Conservation (phyloP, 805 yeast species). For the Yarrowia porcina region DNA sequence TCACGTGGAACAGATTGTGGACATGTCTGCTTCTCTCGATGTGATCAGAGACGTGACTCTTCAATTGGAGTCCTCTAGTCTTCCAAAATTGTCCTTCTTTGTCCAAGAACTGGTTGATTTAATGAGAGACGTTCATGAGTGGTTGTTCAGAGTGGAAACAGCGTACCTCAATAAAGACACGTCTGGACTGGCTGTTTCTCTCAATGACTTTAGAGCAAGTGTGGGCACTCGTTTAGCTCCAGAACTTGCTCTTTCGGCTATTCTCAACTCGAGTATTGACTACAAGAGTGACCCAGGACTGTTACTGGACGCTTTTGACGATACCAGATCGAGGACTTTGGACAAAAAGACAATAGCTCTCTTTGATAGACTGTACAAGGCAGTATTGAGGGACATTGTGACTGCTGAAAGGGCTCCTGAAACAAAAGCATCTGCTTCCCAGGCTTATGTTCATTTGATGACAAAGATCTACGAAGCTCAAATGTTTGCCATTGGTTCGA, state of each 20-base stretch:
- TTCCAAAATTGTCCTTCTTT: not conserved
- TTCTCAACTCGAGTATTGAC: not conserved
- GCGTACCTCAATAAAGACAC: not conserved
- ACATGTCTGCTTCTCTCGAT: not conserved
- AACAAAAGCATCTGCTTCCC: not conserved
- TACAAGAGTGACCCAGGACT: not conserved
- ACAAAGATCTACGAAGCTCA: not conserved
- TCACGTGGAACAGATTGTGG: slow-evolving; percentile 18
- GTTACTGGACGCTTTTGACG: slow-evolving; percentile 6
- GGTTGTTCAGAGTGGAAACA: not conserved
- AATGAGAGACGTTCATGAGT: not conserved
- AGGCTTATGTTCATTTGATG: not conserved
- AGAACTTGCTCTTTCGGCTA: not conserved
- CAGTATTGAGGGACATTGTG: not conserved
- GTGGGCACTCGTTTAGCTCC: not conserved
- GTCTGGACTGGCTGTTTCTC: slow-evolving; percentile 3
- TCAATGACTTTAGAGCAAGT: not conserved
- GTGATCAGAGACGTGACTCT: not conserved
- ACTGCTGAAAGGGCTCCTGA: not conserved
- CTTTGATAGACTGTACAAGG: not conserved
- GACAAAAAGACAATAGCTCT: not conserved
- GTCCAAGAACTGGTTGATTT: not conserved
- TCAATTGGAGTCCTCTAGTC: not conserved
- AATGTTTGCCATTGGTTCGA: not conserved
- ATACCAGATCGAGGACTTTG: not conserved